Conservation (phyloP, 2,329 filamentous ascomycete genomes). For the Rachicladosporium sp. region DNA sequence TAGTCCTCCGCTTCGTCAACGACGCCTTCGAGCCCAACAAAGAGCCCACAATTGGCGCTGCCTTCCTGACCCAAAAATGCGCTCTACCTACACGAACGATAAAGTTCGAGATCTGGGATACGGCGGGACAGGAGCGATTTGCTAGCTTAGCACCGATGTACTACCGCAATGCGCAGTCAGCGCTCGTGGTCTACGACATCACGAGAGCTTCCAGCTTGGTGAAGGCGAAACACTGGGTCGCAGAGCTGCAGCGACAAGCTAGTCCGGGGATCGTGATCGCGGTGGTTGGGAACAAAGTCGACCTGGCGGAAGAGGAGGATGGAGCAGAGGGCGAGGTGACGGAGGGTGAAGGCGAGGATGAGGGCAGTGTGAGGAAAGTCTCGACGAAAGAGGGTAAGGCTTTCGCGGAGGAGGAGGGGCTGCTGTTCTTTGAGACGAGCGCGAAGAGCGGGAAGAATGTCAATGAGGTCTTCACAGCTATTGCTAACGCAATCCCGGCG, state of each 20-base stretch:
- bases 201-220: constrained; percentile 90
- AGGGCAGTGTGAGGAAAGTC: constrained; percentile 73
- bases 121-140: constrained; percentile 93
- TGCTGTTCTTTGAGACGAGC: constrained; percentile 96
- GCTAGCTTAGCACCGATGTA: constrained; percentile 97
- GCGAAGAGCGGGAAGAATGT: constrained; percentile 95
- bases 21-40: constrained; percentile 99
- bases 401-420: constrained; percentile 87
- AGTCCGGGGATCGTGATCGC: constrained; percentile 94
- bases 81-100: constrained; percentile 78
- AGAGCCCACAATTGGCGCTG: constrained; percentile 96
- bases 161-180: constrained; percentile 96
- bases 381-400: constrained; percentile 80
- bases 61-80: constrained; percentile 98
- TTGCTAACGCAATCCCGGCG: constrained; percentile 95
- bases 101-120: constrained; percentile 79
- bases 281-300: constrained; percentile 91
- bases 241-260: constrained; percentile 90
- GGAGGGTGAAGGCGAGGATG: constrained; percentile 37
- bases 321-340: constrained; percentile 33
- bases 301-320: constrained; percentile 51
- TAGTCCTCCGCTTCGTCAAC: constrained; percentile 97
- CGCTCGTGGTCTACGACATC: constrained; percentile 95
- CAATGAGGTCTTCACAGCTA: constrained; percentile 90
- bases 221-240: constrained; percentile 98